Conservation (phyloP, 176 grass and related monocot species). For the Calamus simplicifolius region DNA sequence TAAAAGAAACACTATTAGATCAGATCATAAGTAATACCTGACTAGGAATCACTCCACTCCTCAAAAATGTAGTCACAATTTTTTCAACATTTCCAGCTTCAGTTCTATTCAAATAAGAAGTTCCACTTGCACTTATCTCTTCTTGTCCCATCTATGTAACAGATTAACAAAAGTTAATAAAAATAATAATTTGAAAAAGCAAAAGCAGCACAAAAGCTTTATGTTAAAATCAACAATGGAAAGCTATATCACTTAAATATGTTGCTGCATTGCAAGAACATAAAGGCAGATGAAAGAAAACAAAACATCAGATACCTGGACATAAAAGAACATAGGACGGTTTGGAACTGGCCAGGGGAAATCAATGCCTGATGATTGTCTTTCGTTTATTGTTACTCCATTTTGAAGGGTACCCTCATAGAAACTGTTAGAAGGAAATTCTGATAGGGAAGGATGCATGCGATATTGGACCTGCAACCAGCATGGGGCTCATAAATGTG, state of each 20-base stretch:
- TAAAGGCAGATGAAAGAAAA: slow-evolving; percentile 3
- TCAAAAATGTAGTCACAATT: slow-evolving; percentile 95
- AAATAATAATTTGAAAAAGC: no score
- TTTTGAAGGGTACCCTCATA: slow-evolving; percentile 99
- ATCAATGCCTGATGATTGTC: slow-evolving; percentile 84
- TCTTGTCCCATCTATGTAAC: slow-evolving; percentile 86
- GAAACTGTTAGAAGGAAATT: slow-evolving; percentile 98
- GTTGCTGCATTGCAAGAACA: background rate
- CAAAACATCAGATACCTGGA: slow-evolving; percentile 45
- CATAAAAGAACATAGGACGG: slow-evolving; percentile 99
- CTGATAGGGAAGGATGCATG: slow-evolving; percentile 97
- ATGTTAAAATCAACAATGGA: no score
- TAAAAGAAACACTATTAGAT: no score
- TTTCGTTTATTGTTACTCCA: slow-evolving; percentile 97
- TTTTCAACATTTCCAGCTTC: slow-evolving; percentile 99
- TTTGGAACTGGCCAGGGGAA: slow-evolving; percentile 98
- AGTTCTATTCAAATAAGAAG: slow-evolving; percentile 96
- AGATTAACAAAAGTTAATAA: no score
- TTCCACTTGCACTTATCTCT: slow-evolving; percentile 98
- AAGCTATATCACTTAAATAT: no score
- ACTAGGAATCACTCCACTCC: slow-evolving; percentile 94
- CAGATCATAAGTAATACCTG: slow-evolving; percentile 34
- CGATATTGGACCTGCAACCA: slow-evolving; percentile 88
- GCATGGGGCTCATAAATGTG: no score
- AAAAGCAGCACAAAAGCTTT: no score